These are phyloP conservation scores for Tulasnella sp. DNA, from an alignment of 768 basidiomycete species.

Conservation along the genomic window DNA sequence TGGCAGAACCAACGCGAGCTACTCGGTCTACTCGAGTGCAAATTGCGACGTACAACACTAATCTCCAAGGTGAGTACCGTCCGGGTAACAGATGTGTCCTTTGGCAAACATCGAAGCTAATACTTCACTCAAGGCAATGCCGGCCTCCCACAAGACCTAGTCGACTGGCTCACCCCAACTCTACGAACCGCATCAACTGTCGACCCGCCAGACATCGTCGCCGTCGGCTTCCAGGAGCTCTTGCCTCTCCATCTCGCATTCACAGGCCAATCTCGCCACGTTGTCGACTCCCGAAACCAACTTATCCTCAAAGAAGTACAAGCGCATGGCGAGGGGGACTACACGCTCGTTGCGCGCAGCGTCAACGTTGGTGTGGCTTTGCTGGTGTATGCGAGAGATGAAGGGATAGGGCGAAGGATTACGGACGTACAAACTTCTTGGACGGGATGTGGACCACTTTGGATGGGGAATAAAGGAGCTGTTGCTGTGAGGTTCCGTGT, in stretches of 20 bases:
- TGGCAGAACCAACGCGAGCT: background rate
- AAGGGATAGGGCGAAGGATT: constrained; percentile 50
- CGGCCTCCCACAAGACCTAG: constrained; percentile 74
- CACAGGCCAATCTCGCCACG: constrained; percentile 61
- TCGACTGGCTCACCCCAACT: constrained; percentile 85
- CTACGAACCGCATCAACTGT: constrained; percentile 29
- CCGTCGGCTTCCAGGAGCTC: constrained; percentile 89
- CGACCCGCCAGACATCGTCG: constrained; percentile 72
- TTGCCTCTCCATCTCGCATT: constrained; percentile 82
- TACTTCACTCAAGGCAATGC: constrained; percentile 27
- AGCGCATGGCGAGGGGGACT: constrained; percentile 58
- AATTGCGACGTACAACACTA: constrained; percentile 86
- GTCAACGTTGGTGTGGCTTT: constrained; percentile 84
- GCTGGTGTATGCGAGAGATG: constrained; percentile 61
- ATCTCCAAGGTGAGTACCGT: constrained; percentile 54
- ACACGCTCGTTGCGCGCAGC: constrained; percentile 67
- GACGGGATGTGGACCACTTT: constrained; percentile 62
- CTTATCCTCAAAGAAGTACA: constrained; percentile 73
- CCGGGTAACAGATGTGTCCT: constrained; percentile 24
- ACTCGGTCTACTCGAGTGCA: constrained; percentile 45
- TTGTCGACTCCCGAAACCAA: constrained; percentile 58
- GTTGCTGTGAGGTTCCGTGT: constrained; percentile 81
- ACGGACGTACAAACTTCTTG: constrained; percentile 63
- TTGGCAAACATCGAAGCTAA: background rate
- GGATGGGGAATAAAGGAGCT: constrained; percentile 94